Percentiles rank a stretch among this genome's conserved stretches.
Evolutionary conservation across 208 protist species (phyloP).

Genomic region (Leptomonas pyrrhocoris): DNA sequence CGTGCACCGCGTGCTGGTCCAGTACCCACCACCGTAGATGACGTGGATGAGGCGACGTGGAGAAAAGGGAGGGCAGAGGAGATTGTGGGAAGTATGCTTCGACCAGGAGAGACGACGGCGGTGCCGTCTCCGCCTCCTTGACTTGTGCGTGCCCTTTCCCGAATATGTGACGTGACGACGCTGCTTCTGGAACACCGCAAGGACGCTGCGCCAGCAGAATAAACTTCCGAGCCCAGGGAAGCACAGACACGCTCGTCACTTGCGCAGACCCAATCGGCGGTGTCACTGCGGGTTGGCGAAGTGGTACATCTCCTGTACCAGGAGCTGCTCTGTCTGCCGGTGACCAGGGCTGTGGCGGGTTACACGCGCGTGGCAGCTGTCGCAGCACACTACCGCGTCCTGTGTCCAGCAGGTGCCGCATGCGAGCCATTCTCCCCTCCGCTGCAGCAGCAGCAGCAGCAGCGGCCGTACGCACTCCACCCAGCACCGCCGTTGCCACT

Average conservation of each 20-base stretch:
- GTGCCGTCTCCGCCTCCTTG: neutral
- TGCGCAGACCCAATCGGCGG: conserved; percentile 10
- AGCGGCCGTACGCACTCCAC: neutral
- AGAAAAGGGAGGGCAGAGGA: neutral
- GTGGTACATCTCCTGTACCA: too few relatives aligned
- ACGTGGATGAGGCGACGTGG: conserved; percentile 5
- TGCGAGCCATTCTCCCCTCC: conserved; percentile 15
- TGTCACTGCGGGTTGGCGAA: neutral
- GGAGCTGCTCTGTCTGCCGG: neutral
- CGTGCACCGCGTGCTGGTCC: conserved; percentile 85
- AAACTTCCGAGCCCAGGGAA: conserved; percentile 47
- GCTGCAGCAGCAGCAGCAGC: neutral
- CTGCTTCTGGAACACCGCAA: neutral
- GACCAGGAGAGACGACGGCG: neutral
- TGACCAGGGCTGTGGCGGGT: conserved; percentile 18
- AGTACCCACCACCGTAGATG: conserved; percentile 39
- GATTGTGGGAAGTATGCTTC: neutral
- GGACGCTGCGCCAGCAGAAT: conserved; percentile 22
- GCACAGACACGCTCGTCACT: neutral
- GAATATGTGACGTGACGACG: neutral
- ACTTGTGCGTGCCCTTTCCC: neutral
- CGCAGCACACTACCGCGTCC: conserved; percentile 28
- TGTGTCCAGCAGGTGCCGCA: conserved; percentile 33
- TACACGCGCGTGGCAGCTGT: conserved; percentile 30
- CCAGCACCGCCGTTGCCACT: neutral